Evolutionary conservation across 83 land plant species (phyloP).

Genomic region (Larix sibirica): DNA sequence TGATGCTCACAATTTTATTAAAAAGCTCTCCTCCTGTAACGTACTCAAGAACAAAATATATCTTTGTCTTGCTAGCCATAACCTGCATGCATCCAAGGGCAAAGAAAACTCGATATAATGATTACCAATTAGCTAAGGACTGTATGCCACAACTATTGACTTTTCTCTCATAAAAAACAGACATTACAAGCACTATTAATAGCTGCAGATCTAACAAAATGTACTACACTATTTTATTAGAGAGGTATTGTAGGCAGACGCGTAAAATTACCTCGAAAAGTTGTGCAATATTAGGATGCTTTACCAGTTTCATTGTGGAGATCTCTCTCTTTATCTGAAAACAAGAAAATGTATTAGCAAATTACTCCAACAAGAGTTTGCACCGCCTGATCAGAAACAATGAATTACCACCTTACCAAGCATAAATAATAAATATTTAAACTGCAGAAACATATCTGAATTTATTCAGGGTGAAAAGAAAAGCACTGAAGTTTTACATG

Average conservation of each 20-base stretch:
- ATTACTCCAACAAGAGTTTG: neutral
- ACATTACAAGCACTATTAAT: too few relatives aligned
- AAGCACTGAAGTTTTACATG: neutral
- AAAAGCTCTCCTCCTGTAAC: constrained; percentile 84
- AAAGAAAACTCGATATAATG: too few relatives aligned
- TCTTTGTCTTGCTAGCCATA: constrained; percentile 85
- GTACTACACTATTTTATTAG: neutral
- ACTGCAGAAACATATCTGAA: neutral
- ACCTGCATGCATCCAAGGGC: constrained; percentile 30
- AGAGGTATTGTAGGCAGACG: neutral
- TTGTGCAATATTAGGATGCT: constrained; percentile 18
- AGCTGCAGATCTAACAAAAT: neutral
- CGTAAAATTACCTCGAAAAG: constrained; percentile 11
- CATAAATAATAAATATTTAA: neutral
- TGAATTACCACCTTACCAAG: too few relatives aligned
- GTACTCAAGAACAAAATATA: constrained; percentile 69
- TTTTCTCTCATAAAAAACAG: too few relatives aligned
- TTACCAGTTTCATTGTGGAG: constrained; percentile 19
- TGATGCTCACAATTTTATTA: constrained; percentile 67
- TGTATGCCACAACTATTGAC: too few relatives aligned
- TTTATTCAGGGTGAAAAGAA: neutral
- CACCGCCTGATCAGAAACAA: neutral
- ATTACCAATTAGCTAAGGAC: too few relatives aligned
- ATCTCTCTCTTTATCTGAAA: constrained; percentile 17
- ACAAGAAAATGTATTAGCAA: neutral